Evolutionary conservation across 306 rosid genomes (phyloP).

Genomic region (Pyrus communis): DNA sequence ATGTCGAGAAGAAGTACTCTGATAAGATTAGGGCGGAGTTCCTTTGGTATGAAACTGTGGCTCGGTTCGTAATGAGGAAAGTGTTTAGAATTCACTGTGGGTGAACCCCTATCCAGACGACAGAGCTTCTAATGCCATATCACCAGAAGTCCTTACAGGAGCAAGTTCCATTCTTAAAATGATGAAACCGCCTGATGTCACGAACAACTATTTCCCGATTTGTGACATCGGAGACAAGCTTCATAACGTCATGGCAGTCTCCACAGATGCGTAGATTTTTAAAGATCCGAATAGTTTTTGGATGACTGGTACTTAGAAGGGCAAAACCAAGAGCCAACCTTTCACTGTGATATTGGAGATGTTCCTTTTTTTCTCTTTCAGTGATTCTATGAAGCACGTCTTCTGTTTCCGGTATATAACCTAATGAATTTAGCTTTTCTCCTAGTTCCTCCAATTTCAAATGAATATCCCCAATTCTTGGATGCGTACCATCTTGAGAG

Average conservation of each 20-base stretch:
- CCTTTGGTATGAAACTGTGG: not conserved
- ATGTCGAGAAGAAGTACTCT: not conserved
- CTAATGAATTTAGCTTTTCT: slow-evolving; percentile 1
- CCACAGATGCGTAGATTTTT: slow-evolving; percentile 32
- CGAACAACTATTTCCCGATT: slow-evolving; percentile 27
- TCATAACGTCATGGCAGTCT: slow-evolving; percentile 30
- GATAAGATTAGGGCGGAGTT: not conserved
- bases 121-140: not conserved
- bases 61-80: not conserved
- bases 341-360: slow-evolving; percentile 30
- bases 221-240: slow-evolving; percentile 16
- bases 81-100: not conserved
- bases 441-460: slow-evolving; percentile 24
- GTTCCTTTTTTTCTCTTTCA: slow-evolving; percentile 19
- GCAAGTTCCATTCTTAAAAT: slow-evolving; percentile 27
- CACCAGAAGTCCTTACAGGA: slow-evolving; percentile 28
- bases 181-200: slow-evolving; percentile 24
- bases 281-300: slow-evolving; percentile 16
- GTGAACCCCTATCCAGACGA: not conserved
- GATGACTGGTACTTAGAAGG: slow-evolving; percentile 5
- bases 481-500: slow-evolving; percentile 35
- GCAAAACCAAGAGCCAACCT: slow-evolving; percentile 32
- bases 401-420: slow-evolving; percentile 22
- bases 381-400: slow-evolving; percentile 21
- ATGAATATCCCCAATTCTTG: slow-evolving; percentile 22